These are phyloP conservation scores for Leccinum insolens DNA, from an alignment of 1,284 basidiomycete genomes.

Conservation along the genomic window DNA sequence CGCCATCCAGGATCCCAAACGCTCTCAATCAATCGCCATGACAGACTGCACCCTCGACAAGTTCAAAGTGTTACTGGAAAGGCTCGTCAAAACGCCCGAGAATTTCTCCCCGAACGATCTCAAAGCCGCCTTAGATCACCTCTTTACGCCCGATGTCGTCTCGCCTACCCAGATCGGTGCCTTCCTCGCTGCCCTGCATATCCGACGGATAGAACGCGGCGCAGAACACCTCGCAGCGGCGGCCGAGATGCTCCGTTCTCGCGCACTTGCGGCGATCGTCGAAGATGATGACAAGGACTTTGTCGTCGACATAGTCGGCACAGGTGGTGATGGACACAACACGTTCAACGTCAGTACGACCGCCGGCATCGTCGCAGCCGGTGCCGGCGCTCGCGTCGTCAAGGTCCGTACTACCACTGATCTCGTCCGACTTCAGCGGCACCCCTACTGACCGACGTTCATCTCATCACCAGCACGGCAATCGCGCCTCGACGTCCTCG, in stretches of 20 bases:
- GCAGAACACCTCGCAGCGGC: constrained; percentile 79
- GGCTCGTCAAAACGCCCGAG: constrained; percentile 77
- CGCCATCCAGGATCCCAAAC: not conserved
- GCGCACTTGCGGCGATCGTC: constrained; percentile 65
- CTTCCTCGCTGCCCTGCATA: constrained; percentile 81
- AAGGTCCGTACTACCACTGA: constrained; percentile 62
- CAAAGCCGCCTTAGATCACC: constrained; percentile 68
- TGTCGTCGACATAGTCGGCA: constrained; percentile 68
- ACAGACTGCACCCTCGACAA: constrained; percentile 47
- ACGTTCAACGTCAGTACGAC: constrained; percentile 98
- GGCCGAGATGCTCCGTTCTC: constrained; percentile 70
- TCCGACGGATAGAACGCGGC: constrained; percentile 74
- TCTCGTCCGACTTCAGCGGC: not conserved
- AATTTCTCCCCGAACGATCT: constrained; percentile 77
- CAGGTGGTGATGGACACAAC: constrained; percentile 95
- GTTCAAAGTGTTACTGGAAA: constrained; percentile 77
- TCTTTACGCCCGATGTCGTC: constrained; percentile 67
- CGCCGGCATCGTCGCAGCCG: constrained; percentile 93
- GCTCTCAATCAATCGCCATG: constrained; percentile 16
- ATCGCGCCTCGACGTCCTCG: constrained; percentile 90
- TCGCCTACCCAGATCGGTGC: constrained; percentile 79
- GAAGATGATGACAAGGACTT: constrained; percentile 63
- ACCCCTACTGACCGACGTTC: not conserved
- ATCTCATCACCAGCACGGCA: constrained; percentile 78
- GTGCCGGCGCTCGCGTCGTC: constrained; percentile 90